phyloP scores from a whole-genome alignment of 2,329 filamentous ascomycete species.

The Aspergillus sp. region DNA sequence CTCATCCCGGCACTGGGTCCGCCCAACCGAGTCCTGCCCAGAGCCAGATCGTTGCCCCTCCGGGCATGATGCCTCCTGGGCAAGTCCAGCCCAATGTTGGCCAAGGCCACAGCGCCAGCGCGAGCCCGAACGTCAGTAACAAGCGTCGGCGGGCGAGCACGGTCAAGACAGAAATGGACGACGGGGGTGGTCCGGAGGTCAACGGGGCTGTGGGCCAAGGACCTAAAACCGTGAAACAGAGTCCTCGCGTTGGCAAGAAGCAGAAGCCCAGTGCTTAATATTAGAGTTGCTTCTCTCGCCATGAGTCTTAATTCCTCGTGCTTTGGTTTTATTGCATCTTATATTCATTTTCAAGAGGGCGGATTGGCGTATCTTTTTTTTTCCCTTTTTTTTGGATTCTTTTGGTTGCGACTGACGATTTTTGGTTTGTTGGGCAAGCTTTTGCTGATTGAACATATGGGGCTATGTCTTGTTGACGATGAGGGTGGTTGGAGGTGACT shows the following conservation, averaged over 20 bases:
- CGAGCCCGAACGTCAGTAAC: conserved; percentile 60
- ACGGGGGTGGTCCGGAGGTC: conserved; percentile 46
- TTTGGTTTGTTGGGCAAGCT: conserved; percentile 5
- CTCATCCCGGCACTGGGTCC: conserved; percentile 50
- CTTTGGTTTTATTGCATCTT: conserved; percentile 10
- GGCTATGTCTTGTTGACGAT: conserved; percentile 15
- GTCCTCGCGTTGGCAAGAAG: conserved; percentile 47
- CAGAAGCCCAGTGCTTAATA: conserved; percentile 44
- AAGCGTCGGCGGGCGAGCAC: conserved; percentile 60
- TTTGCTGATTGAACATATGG: conserved; percentile 23
- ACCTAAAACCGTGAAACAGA: conserved; percentile 46
- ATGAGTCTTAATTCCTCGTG: conserved; percentile 8
- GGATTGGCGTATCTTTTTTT: conserved; percentile 30
- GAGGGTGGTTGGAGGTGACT: conserved; percentile 1
- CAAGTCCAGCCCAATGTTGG: conserved; percentile 52
- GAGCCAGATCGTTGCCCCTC: conserved; percentile 45
- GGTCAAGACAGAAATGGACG: conserved; percentile 60
- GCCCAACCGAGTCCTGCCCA: conserved; percentile 48
- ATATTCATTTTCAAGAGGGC: conserved; percentile 23
- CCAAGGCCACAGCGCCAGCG: conserved; percentile 57
- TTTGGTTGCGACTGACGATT: not conserved
- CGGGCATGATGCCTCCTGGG: conserved; percentile 58
- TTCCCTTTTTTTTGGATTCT: conserved; percentile 13
- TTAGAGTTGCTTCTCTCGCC: conserved; percentile 12
- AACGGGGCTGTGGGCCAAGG: conserved; percentile 44